phyloP scores from a whole-genome alignment of 192 early-diverging fungal species.

The Coemansia sp. region DNA sequence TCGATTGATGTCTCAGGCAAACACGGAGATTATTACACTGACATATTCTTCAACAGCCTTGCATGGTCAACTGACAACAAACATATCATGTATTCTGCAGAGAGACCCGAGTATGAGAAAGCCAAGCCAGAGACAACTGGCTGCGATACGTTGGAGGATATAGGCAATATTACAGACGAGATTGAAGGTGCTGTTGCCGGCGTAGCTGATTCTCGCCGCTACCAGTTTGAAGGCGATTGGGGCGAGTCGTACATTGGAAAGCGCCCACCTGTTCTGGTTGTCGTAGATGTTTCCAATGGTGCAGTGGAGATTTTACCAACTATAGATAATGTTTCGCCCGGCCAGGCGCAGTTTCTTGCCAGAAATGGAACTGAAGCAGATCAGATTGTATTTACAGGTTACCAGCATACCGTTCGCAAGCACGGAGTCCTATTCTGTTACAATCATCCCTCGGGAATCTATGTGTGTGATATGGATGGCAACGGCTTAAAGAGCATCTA shows the following conservation, averaged over 20 bases:
- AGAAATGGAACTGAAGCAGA: slow-evolving; percentile 13
- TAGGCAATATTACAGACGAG: slow-evolving; percentile 38
- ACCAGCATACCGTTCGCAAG: slow-evolving; percentile 58
- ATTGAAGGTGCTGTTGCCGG: slow-evolving; percentile 36
- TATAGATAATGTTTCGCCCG: slow-evolving; percentile 33
- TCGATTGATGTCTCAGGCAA: slow-evolving; percentile 61
- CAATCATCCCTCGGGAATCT: slow-evolving; percentile 65
- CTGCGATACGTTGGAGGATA: not conserved
- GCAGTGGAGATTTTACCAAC: slow-evolving; percentile 25
- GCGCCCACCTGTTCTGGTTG: slow-evolving; percentile 56
- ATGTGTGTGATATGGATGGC: slow-evolving; percentile 45
- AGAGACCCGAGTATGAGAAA: slow-evolving; percentile 54
- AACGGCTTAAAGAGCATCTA: slow-evolving; percentile 36
- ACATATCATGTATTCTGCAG: slow-evolving; percentile 68
- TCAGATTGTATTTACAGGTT: slow-evolving; percentile 66
- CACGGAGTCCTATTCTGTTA: slow-evolving; percentile 67
- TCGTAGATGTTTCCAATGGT: slow-evolving; percentile 54
- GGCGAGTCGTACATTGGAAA: slow-evolving; percentile 71
- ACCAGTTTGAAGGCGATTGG: slow-evolving; percentile 61
- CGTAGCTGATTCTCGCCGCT: slow-evolving; percentile 47
- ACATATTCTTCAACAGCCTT: slow-evolving; percentile 66
- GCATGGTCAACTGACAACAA: slow-evolving; percentile 61
- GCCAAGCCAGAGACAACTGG: slow-evolving; percentile 13
- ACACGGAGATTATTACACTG: slow-evolving; percentile 75
- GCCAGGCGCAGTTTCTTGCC: slow-evolving; percentile 56